Evolutionary conservation across 176 grass and related monocot genomes (phyloP).

Genomic region (Pharus latifolius): DNA sequence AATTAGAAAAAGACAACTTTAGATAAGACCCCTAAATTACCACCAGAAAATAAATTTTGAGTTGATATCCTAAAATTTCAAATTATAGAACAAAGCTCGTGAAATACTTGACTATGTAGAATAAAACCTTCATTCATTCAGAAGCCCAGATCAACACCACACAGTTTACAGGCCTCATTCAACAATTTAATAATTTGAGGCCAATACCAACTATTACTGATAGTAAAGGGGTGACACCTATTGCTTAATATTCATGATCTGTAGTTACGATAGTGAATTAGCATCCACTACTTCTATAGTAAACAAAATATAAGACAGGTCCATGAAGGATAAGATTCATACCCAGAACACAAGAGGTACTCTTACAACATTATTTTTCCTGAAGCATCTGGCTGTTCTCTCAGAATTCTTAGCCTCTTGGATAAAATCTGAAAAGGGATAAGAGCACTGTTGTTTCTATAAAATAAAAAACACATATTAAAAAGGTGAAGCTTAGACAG

Average conservation of each 20-base stretch:
- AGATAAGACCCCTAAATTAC: not conserved
- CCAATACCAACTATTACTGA: no score
- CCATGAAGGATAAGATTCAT: conserved; percentile 30
- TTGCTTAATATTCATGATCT: not conserved
- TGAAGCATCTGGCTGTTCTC: conserved; percentile 71
- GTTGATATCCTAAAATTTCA: no score
- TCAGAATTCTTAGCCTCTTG: conserved; percentile 84
- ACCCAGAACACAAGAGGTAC: conserved; percentile 69
- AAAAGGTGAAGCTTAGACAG: not conserved
- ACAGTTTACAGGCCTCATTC: no score
- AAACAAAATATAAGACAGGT: not conserved
- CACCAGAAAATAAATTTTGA: no score
- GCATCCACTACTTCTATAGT: not conserved
- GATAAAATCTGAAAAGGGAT: conserved; percentile 59
- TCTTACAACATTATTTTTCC: conserved; percentile 65
- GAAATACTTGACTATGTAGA: not conserved
- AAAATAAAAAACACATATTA: not conserved
- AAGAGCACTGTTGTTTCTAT: not conserved
- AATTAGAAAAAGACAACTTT: not conserved
- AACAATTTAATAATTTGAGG: no score
- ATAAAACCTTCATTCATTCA: not conserved
- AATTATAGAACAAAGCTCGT: no score
- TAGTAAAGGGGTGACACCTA: not conserved
- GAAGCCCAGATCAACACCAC: not conserved
- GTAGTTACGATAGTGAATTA: not conserved